Percentiles rank a stretch among this genome's conserved stretches.
phyloP scores from a whole-genome alignment of 148 eudicot genomes.

The Arctostaphylos glauca region DNA sequence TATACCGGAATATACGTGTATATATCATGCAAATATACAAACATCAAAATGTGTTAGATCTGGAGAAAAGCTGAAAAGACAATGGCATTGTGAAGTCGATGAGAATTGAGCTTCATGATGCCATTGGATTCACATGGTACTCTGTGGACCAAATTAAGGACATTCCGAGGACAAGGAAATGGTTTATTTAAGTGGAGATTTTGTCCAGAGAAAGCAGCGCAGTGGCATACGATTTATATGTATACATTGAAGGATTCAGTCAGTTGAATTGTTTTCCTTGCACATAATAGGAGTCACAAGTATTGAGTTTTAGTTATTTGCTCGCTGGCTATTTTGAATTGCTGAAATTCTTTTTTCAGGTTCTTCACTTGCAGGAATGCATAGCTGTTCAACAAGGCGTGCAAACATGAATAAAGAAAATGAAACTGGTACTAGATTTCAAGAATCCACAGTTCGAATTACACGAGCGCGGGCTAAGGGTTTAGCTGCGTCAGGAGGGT shows the following conservation, averaged over 20 bases:
- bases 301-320: not conserved
- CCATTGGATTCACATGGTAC: not conserved
- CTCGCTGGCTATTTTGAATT: slow-evolving; percentile 14
- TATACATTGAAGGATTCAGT: not conserved
- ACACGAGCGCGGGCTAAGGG: slow-evolving; percentile 71
- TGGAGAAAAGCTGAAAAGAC: not conserved
- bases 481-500: slow-evolving; percentile 43
- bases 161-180: not conserved
- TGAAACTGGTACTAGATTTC: slow-evolving; percentile 28
- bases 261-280: not conserved
- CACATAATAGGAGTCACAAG: not conserved
- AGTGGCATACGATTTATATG: not conserved
- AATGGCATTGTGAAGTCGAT: not conserved
- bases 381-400: slow-evolving; percentile 28
- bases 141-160: not conserved
- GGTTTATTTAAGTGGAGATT: not conserved
- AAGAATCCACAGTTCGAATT: slow-evolving; percentile 40
- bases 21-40: too few relatives aligned
- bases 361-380: slow-evolving; percentile 25
- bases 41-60: not conserved
- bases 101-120: slow-evolving; percentile 13
- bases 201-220: not conserved
- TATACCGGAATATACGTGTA: not conserved
- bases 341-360: not conserved
- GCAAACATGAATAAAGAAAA: slow-evolving; percentile 50